A percentile compares a stretch with the other conserved stretches of the same genome.
These are phyloP conservation scores for Paraphaeosphaeria sporulosa DNA, from an alignment of 2,329 filamentous ascomycete genomes.

Conservation along the genomic window DNA sequence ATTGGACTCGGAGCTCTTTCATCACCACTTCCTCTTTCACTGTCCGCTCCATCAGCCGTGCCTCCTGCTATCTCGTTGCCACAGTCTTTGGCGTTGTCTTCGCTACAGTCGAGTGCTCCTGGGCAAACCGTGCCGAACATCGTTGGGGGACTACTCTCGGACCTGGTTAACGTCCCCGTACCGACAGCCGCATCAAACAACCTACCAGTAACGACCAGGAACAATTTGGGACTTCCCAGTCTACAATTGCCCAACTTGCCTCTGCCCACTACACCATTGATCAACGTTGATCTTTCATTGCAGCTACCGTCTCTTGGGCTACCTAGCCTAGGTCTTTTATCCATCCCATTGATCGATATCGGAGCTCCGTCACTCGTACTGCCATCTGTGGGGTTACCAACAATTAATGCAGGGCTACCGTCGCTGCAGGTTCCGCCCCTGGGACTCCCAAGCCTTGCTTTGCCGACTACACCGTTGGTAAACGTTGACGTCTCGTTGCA, in stretches of 20 bases:
- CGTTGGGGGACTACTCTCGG: neutral
- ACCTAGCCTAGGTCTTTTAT: neutral
- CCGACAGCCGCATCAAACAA: neutral
- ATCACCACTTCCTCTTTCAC: neutral
- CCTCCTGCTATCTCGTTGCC: neutral
- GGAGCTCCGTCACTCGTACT: neutral
- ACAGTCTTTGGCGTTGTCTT: neutral
- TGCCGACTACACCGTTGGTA: no score
- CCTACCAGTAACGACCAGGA: neutral
- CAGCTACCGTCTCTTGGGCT: neutral
- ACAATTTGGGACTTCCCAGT: neutral
- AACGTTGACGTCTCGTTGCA: no score
- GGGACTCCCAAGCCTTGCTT: no score
- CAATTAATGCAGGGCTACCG: no score
- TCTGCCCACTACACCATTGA: neutral
- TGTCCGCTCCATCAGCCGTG: neutral
- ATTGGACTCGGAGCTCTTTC: constrained; percentile 6
- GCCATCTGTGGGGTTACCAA: neutral
- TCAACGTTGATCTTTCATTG: neutral
- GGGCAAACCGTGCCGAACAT: neutral
- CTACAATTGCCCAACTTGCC: neutral
- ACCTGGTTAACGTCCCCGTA: neutral
- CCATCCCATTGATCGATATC: neutral
- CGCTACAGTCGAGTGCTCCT: neutral
- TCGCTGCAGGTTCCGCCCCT: no score